phyloP scores from a whole-genome alignment of 192 early-diverging fungal genomes.

The Coemansia sp. region DNA sequence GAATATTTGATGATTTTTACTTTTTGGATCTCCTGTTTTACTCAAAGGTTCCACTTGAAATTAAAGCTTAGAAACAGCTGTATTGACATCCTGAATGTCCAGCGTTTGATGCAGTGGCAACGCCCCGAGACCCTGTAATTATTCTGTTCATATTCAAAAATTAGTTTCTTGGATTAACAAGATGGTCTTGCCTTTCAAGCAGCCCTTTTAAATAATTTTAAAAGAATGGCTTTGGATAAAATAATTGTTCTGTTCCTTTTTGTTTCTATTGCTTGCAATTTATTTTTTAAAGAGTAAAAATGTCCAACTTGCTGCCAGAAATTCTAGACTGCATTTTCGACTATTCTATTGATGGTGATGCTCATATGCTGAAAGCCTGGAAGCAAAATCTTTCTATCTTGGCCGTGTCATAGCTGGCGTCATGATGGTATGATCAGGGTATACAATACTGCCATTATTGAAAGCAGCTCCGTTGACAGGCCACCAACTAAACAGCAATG shows the following conservation, averaged over 20 bases:
- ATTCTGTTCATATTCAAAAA: too few species aligned
- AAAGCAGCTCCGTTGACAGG: neutral
- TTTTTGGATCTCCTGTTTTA: neutral
- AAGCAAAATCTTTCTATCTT: neutral
- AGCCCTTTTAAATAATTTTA: too few species aligned
- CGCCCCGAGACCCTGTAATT: too few species aligned
- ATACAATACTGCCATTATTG: neutral
- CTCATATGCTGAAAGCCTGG: neutral
- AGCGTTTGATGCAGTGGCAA: too few species aligned
- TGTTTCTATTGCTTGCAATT: too few species aligned
- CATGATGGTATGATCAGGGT: neutral
- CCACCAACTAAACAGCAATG: neutral
- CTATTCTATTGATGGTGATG: neutral
- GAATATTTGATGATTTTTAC: neutral
- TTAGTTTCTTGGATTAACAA: too few species aligned
- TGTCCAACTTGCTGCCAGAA: neutral
- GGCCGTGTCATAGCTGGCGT: neutral
- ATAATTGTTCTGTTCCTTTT: too few species aligned
- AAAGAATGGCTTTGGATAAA: too few species aligned
- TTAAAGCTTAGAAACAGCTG: too few species aligned
- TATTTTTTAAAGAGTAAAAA: neutral
- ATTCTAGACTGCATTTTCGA: neutral
- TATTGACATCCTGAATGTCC: too few species aligned
- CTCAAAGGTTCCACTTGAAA: neutral
- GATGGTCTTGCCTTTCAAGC: neutral